These are phyloP conservation scores for Didymella sp. DNA, from an alignment of 2,329 filamentous ascomycete species.

Conservation along the genomic window DNA sequence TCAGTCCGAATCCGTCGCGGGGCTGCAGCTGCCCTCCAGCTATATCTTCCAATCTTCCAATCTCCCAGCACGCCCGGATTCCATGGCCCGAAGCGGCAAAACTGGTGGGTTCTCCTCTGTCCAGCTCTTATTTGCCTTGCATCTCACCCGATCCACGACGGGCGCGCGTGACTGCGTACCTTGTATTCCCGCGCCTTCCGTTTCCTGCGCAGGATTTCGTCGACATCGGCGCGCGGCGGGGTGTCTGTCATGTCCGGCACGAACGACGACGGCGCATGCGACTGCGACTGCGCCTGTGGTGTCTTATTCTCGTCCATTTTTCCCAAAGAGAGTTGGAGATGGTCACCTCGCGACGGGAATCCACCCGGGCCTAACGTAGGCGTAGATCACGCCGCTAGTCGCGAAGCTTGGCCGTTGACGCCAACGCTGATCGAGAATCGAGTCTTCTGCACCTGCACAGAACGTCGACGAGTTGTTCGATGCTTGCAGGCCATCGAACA, in stretches of 20 bases:
- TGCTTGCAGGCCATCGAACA: too few relatives aligned
- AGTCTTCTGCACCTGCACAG: neutral
- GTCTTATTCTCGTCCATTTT: constrained; percentile 38
- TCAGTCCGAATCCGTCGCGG: constrained; percentile 24
- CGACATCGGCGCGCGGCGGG: constrained; percentile 56
- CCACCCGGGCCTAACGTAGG: neutral
- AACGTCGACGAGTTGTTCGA: too few relatives aligned
- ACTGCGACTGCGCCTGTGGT: constrained; percentile 32
- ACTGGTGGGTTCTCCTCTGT: neutral
- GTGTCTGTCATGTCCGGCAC: constrained; percentile 45
- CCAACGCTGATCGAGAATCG: neutral
- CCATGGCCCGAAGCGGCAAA: neutral
- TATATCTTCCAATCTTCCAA: too few relatives aligned
- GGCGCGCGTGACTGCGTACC: constrained; percentile 33
- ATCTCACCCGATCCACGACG: neutral
- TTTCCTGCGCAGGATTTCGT: constrained; percentile 59
- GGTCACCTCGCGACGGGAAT: constrained; percentile 16
- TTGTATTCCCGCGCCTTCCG: constrained; percentile 61
- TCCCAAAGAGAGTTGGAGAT: constrained; percentile 23
- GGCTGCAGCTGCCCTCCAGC: neutral
- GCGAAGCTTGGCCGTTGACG: constrained; percentile 14
- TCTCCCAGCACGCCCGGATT: neutral
- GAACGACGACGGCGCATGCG: constrained; percentile 31
- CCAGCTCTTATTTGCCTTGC: neutral
- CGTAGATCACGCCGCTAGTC: constrained; percentile 19